These are phyloP conservation scores for Pichia sp. DNA, from an alignment of 1,139 yeast genomes.

Conservation along the genomic window DNA sequence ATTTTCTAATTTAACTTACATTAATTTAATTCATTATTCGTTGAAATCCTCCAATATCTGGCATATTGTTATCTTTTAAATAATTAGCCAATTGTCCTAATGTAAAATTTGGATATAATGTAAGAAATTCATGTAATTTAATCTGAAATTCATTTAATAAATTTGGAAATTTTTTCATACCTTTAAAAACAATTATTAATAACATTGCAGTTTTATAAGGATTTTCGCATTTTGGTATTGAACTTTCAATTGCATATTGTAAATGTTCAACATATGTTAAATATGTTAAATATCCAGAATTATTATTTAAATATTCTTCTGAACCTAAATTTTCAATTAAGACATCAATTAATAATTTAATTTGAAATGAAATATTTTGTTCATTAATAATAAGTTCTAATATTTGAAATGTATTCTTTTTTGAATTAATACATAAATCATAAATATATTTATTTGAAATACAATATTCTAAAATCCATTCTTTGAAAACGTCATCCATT, in stretches of 20 bases:
- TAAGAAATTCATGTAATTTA: constrained; percentile 8
- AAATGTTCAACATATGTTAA: constrained; percentile 16
- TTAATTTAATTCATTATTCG: neutral
- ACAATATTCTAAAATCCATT: constrained; percentile 13
- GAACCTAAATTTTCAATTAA: constrained; percentile 5
- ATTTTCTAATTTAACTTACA: too few species aligned
- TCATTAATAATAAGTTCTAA: neutral
- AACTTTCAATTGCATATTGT: constrained; percentile 6
- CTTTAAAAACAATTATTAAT: constrained; percentile 7
- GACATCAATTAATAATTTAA: constrained; percentile 8
- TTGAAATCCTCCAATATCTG: constrained; percentile 1
- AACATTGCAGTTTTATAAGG: constrained; percentile 10
- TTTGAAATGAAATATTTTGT: constrained; percentile 12
- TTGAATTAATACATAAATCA: neutral
- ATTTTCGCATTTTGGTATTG: constrained; percentile 10
- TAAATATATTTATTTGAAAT: neutral
- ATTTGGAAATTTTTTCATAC: constrained; percentile 11
- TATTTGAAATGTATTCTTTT: constrained; percentile 4
- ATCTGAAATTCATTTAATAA: constrained; percentile 6
- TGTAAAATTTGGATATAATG: constrained; percentile 13
- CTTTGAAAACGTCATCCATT: constrained; percentile 10
- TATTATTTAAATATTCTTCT: constrained; percentile 3
- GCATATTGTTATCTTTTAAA: constrained; percentile 9
- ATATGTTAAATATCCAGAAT: constrained; percentile 12
- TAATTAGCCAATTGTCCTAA: constrained; percentile 9